Conservation (phyloP, 108 stramenopile species). For the Nitzschia palea region DNA sequence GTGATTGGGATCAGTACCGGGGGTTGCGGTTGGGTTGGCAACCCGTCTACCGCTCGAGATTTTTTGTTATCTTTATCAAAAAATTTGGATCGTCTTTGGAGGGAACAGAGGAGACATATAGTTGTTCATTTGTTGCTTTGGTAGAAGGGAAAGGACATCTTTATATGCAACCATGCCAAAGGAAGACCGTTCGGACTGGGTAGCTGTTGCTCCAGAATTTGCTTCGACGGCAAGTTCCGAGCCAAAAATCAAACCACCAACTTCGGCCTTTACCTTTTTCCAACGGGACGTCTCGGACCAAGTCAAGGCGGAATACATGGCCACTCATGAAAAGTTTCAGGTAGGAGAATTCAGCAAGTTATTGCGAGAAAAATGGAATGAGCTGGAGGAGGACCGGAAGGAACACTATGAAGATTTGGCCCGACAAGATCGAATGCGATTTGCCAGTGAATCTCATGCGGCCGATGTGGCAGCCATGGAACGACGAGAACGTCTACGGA, state of each 20-base stretch:
- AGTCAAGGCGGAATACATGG: conserved; percentile 52
- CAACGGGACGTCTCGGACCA: conserved; percentile 56
- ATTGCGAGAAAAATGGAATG: conserved; percentile 65
- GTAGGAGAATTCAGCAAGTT: conserved; percentile 60
- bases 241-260: conserved; percentile 50
- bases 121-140: too few relatives aligned
- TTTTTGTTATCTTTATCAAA: too few relatives aligned
- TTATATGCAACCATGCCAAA: conserved; percentile 59
- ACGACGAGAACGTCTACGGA: conserved; percentile 43
- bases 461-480: conserved; percentile 74
- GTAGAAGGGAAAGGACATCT: too few relatives aligned
- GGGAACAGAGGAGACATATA: too few relatives aligned
- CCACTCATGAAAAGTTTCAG: conserved; percentile 45
- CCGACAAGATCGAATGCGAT: conserved; percentile 52
- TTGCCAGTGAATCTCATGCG: conserved; percentile 64
- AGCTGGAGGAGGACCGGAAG: conserved; percentile 33
- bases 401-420: conserved; percentile 60
- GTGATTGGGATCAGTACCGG: too few relatives aligned
- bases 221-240: conserved; percentile 6
- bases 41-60: too few relatives aligned
- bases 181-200: conserved; percentile 83
- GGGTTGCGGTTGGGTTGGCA: too few relatives aligned
- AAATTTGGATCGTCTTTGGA: too few relatives aligned
- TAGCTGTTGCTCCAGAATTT: conserved; percentile 81
- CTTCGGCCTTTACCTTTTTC: conserved; percentile 73